Percentiles rank a stretch among this genome's conserved stretches.
Conservation (phyloP, 2,329 filamentous ascomycete genomes). For the Trichophyton simii region DNA sequence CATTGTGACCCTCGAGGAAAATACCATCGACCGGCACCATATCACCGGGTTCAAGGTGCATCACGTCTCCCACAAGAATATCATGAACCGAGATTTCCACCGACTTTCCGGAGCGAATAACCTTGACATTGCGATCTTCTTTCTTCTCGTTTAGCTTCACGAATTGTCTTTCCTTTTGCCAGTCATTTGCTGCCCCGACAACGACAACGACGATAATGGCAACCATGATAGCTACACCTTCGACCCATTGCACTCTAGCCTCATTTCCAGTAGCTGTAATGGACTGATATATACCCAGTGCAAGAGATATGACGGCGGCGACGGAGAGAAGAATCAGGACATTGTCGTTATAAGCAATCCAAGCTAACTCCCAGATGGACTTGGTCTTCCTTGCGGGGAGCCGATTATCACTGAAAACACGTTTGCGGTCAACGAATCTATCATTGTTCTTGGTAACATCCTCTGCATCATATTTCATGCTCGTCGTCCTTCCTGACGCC, state of each 20-base stretch:
- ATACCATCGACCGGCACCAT: conserved; percentile 62
- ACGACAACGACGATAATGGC: conserved; percentile 53
- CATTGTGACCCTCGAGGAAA: conserved; percentile 52
- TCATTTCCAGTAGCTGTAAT: conserved; percentile 42
- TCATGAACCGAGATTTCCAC: conserved; percentile 59
- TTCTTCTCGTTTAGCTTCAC: conserved; percentile 61
- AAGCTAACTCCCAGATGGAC: conserved; percentile 55
- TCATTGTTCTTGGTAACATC: conserved; percentile 19
- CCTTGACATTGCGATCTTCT: conserved; percentile 60
- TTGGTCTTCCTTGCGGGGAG: conserved; percentile 59
- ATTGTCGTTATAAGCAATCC: conserved; percentile 76
- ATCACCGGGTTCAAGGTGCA: conserved; percentile 61
- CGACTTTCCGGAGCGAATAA: conserved; percentile 60
- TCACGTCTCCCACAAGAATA: conserved; percentile 59
- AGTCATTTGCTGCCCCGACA: conserved; percentile 53
- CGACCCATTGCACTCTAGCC: conserved; percentile 50
- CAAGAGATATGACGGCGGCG: conserved; percentile 60
- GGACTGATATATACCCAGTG: conserved; percentile 62
- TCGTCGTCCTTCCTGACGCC: conserved; percentile 12
- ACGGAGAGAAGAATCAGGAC: conserved; percentile 59
- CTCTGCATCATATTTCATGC: conserved; percentile 11
- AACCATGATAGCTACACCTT: conserved; percentile 54
- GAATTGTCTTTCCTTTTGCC: conserved; percentile 56
- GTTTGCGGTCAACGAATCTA: conserved; percentile 50
- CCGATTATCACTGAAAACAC: conserved; percentile 56